Evolutionary conservation across 306 rosid genomes (phyloP), one percentile per base, ranked within the genome.

Genomic region (Nissolia schottii): DNA sequence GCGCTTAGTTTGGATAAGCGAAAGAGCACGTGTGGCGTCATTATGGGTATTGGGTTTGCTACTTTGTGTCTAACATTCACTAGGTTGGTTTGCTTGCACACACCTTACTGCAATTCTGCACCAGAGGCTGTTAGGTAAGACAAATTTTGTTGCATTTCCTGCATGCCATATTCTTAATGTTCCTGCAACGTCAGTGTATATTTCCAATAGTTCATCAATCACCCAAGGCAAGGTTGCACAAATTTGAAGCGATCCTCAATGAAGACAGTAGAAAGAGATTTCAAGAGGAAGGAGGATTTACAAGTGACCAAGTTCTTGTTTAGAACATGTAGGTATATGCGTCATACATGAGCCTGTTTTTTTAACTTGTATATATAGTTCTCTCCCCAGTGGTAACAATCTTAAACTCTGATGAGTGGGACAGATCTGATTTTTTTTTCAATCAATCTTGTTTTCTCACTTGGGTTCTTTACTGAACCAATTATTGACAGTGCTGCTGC

Each of bases 31-130:
- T 82, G 81, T 8, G 99, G 99, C 63, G 83, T 95, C 51, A 70
- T 80, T 50, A 61, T 91, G 35, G 99, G 99, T 13, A 34, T 85
- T 54, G 85, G 65, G 25, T 82, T 89, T 57, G 93, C 99, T 60
- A 82, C 87, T 45, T 55, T 89, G 23, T 95, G 99, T 66, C 82
- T 89, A 67, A 91, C 95, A 54, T 89, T 91, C 89, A 91, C 96
- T 45, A 95, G 92, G 81, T 80, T 95, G 87, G 99, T 95, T 64
- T 95, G 97, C 85, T 81, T 91, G 85, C 99, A 95, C 77, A 95
- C 99, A 10, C 99, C 99, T 71, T 95, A 95, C 81, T 95, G 99
- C 87, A 95, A 95, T 79, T 95, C 97, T 40, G 99, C 99, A 9
- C 99, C 97, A 1, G 99, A 95, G 58, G 97, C 99, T 28, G 99